These are phyloP conservation scores for Leccinum olivaceopallidum DNA, from an alignment of 768 basidiomycete genomes.

Conservation along the genomic window DNA sequence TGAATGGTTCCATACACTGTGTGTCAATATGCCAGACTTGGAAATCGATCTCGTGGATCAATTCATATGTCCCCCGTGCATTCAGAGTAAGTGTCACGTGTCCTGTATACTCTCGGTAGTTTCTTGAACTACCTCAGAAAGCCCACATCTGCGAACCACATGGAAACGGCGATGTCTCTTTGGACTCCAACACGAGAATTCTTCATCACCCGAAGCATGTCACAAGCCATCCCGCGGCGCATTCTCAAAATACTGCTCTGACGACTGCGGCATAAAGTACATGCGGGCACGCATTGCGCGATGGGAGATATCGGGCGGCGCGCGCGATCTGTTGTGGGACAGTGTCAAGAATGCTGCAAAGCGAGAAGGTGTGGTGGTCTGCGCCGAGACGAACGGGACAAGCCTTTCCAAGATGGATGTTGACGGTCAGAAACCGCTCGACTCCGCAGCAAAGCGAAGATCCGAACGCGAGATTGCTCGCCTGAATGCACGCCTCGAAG, in stretches of 20 bases:
- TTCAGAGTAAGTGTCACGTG: conserved; percentile 55
- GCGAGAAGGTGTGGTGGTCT: conserved; percentile 68
- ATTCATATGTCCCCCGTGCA: conserved; percentile 85
- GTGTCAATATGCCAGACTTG: conserved; percentile 78
- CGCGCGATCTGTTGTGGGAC: conserved; percentile 69
- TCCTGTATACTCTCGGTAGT: conserved; percentile 4
- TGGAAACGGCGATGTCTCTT: conserved; percentile 80
- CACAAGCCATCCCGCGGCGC: conserved; percentile 78
- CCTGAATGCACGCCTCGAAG: conserved; percentile 53
- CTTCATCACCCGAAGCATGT: conserved; percentile 66
- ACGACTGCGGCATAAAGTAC: conserved; percentile 79
- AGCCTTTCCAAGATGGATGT: conserved; percentile 25
- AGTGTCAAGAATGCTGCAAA: conserved; percentile 68
- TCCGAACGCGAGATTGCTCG: conserved; percentile 55
- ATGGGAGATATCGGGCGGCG: conserved; percentile 64
- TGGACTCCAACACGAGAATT: conserved; percentile 63
- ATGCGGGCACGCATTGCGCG: conserved; percentile 64
- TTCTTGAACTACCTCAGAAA: conserved; percentile 42
- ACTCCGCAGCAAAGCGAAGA: conserved; percentile 45
- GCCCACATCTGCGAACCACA: conserved; percentile 65
- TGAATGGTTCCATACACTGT: conserved; percentile 92
- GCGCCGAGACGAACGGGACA: conserved; percentile 34
- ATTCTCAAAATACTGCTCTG: conserved; percentile 91
- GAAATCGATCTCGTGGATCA: conserved; percentile 89
- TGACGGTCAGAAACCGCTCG: conserved; percentile 18